Base-by-base conservation (phyloP, 768 basidiomycete genomes). In the Pleurotus giganteus region DNA sequence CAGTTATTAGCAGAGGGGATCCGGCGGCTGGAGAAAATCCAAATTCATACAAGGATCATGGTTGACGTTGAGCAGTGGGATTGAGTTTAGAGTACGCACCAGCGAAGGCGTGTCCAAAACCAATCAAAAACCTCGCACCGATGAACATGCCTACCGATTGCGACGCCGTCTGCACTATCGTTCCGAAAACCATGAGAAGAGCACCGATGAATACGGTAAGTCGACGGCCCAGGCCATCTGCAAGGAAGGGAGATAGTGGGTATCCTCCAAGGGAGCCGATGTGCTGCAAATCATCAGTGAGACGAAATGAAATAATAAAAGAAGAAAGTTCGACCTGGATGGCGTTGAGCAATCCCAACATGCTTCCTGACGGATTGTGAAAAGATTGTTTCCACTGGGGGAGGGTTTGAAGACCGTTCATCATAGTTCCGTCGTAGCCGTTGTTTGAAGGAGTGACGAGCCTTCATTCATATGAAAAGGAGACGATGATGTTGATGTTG, bases 1-100 rank as follows among this genome's bases (percentile, higher is more conserved):
- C 89, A 24, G 87, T 84, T 52, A 90, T 82, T 58, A 91, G 65
- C 65, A 89, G 74, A 3, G 89, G 88, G 11, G 88, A 86, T 36
- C 85, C 80, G 58, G 82, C 81, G n/a, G 78, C 77, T 71, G 66
- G 58, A 34, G 65, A 59, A 44, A n/a, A n/a, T n/a, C n/a, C n/a
- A n/a, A n/a, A n/a, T n/a, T n/a, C n/a, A n/a, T n/a, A 39, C 29
- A 57, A 15, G 12, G 17, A 49, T 65, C 65, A 54, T 65, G 55
- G 13, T 6, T 32, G 13, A 32, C 31, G 6, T 13, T 6, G 31
- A 13, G 13, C 31, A 13, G 6, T 32, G 31, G 13, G 31, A 32
- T n/a, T n/a, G n/a, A n/a, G n/a, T n/a, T n/a, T 36, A 36, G 11
- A 17, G 34, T 9, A 43, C 43, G 46, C 26, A 28, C 49, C 44